phyloP scores from a whole-genome alignment of 768 basidiomycete species.

The Fomitopsis serialis region DNA sequence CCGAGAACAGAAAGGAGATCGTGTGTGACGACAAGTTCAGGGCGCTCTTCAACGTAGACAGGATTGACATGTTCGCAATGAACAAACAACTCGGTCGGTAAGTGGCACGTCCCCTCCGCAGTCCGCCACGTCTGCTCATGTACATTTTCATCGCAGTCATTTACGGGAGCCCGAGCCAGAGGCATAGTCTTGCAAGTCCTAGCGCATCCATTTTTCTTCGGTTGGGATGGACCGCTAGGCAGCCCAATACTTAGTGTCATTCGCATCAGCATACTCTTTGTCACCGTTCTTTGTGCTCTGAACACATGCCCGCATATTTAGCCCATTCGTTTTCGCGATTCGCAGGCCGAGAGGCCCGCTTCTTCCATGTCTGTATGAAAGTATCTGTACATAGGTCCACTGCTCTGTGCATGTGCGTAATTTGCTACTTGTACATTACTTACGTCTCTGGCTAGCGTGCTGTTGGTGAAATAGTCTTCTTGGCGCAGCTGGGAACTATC shows the following conservation, averaged over 20 bases:
- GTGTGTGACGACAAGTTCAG: conserved; percentile 70
- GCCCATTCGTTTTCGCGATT: background rate
- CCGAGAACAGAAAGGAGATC: conserved; percentile 77
- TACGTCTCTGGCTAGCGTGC: background rate
- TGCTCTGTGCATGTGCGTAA: conserved; percentile 3
- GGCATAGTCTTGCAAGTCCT: background rate
- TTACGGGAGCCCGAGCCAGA: conserved; percentile 10
- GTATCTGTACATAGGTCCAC: conserved; percentile 3
- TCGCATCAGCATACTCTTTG: no score
- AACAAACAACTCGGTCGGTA: conserved; percentile 84
- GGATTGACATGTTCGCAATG: conserved; percentile 93
- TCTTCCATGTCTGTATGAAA: background rate
- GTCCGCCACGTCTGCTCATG: background rate
- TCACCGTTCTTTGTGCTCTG: background rate
- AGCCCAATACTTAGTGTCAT: no score
- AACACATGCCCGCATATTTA: background rate
- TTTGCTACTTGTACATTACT: conserved; percentile 1
- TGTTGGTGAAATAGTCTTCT: no score
- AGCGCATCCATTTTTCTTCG: no score
- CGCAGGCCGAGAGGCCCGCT: background rate
- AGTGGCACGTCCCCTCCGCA: conserved; percentile 16
- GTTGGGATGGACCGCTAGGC: no score
- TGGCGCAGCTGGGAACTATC: no score
- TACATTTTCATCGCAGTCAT: conserved; percentile 14
- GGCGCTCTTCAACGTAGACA: conserved; percentile 75